Conservation (phyloP, 345 rosid genomes). For the Turritis glabra region DNA sequence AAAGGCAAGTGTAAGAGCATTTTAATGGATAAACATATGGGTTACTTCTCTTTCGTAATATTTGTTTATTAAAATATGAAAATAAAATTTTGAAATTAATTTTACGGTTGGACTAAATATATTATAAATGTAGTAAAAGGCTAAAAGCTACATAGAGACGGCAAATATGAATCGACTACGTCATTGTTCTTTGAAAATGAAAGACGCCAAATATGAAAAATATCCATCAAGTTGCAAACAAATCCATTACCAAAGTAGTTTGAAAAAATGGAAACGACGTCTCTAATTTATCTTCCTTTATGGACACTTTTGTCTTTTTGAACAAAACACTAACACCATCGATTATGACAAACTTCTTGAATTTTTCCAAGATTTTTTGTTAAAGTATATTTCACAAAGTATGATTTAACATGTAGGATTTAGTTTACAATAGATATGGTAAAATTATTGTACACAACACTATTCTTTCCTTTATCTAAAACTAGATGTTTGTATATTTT, state of each 20-base stretch:
- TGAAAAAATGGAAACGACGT: constrained; percentile 7
- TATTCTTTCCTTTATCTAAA: background rate
- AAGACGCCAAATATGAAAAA: constrained; percentile 39
- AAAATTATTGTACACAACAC: background rate
- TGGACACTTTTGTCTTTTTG: constrained; percentile 5
- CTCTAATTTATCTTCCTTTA: constrained; percentile 18
- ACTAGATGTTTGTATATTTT: background rate
- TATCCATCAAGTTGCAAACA: constrained; percentile 28
- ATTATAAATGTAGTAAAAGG: background rate
- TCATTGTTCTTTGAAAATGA: constrained; percentile 24
- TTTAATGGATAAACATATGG: background rate
- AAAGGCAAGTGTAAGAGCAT: background rate
- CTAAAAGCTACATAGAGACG: constrained; percentile 23
- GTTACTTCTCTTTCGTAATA: too few relatives aligned
- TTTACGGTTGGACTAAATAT: background rate
- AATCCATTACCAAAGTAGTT: constrained; percentile 7
- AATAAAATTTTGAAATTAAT: too few relatives aligned
- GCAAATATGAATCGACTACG: constrained; percentile 32
- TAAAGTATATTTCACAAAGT: constrained; percentile 16
- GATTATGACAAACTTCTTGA: background rate
- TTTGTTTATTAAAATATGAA: too few relatives aligned
- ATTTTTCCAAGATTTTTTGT: too few relatives aligned
- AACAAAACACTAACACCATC: background rate
- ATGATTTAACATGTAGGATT: constrained; percentile 11
- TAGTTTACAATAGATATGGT: background rate